A percentile compares a stretch with the other conserved stretches of the same genome.
phyloP scores from a whole-genome alignment of 2,329 filamentous ascomycete genomes.

The Lachnellula hyalina region DNA sequence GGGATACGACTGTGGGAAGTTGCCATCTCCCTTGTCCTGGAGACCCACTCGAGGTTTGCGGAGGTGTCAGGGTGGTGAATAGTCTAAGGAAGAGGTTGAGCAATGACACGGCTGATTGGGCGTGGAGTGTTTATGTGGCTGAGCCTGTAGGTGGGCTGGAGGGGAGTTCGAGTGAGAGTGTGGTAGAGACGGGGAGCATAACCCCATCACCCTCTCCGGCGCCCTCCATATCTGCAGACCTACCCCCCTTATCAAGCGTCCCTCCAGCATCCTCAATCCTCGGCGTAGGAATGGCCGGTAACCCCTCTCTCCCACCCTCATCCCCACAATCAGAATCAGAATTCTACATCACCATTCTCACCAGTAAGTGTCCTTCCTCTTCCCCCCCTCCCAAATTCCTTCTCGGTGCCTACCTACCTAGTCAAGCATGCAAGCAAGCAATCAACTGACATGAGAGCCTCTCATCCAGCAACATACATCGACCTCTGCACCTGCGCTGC shows the following conservation, averaged over 20 bases:
- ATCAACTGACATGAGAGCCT: not conserved
- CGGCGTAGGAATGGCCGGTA: not conserved
- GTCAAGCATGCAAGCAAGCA: not conserved
- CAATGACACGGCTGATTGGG: too few relatives aligned
- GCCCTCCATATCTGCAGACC: not conserved
- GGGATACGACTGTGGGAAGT: not conserved
- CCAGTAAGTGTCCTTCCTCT: not conserved
- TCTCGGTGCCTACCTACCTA: too few relatives aligned
- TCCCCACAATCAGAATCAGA: not conserved
- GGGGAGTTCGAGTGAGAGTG: too few relatives aligned
- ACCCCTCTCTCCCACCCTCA: not conserved
- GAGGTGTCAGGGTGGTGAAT: not conserved
- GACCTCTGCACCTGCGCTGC: slow-evolving; percentile 1
- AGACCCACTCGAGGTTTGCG: not conserved
- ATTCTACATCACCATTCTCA: not conserved
- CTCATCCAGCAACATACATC: not conserved
- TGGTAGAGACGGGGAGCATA: too few relatives aligned
- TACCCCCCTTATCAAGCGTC: not conserved
- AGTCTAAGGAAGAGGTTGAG: too few relatives aligned
- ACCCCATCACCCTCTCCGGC: too few relatives aligned
- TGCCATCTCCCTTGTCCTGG: not conserved
- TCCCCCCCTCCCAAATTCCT: too few relatives aligned
- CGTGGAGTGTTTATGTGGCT: too few relatives aligned
- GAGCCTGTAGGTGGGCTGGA: too few relatives aligned
- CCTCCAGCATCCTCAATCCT: not conserved